Evolutionary conservation across 306 rosid species (phyloP), one percentile per base, ranked within the genome.

Genomic region (Hylodesmum podocarpum): DNA sequence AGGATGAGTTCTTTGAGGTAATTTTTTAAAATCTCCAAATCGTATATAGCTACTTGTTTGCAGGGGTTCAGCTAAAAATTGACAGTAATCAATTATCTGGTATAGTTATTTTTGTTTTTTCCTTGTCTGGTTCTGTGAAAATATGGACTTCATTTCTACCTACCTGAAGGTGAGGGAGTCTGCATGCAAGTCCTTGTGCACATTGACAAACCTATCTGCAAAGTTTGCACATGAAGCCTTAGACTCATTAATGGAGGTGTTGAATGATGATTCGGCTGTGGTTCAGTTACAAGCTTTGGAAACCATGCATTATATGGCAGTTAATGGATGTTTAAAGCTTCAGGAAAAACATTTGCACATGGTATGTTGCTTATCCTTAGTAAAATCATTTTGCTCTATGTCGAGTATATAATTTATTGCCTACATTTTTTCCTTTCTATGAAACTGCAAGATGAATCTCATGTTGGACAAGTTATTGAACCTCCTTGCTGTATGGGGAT

Each of bases 1-100:
- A 95, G 86, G 98, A 95, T 83, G 98, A 92, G 85, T 92, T 88
- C 86, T 84, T 80, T 76, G 91, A 92, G 97, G 98, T 90, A 89
- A 81, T 69, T 70, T 83, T 36, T 0, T 44, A 57, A 69, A 58
- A 61, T 28, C 14, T 57, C 73, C 13, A 6, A 29, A 24, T 31
- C 46, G 21, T 79, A 34, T 63, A 16, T 44, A 62, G 72, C 76
- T 59, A 47, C 22, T 64, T 74, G 40, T 62, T 78, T 54, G 40
- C 39, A 2, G 34, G 68, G 55, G 5, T 62, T 73, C 40, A 28
- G 70, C 33, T 49, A 43, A 70, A 59, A 29, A 13, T 84, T 81
- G 67, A 72, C 54, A 12, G 62, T 8, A 16, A 49, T 66, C 9
- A 16, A 49, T 66, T 73, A 47, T 53, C 72, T 59, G 8, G 55